Evolutionary conservation across 306 rosid genomes (phyloP).

Genomic region (Dryas drummondii): DNA sequence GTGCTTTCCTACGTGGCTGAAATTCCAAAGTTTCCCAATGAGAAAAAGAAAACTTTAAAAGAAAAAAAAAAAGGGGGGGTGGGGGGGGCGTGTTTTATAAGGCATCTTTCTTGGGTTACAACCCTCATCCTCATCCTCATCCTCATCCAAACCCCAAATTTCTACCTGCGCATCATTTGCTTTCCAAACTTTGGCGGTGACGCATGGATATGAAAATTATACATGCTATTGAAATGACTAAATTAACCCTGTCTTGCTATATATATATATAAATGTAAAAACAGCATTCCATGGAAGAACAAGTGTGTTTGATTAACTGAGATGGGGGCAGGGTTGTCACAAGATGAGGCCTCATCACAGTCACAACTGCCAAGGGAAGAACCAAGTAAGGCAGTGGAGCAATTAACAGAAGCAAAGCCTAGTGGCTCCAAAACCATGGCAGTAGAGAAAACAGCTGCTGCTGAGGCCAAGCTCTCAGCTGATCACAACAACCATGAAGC

Average conservation of each 20-base stretch:
- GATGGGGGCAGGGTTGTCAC: slow-evolving; percentile 36
- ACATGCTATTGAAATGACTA: background rate
- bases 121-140: background rate
- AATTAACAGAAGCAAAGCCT: background rate
- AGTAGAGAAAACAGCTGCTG: background rate
- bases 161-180: background rate
- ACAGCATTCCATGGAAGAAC: background rate
- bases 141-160: background rate
- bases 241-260: background rate
- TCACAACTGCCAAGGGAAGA: background rate
- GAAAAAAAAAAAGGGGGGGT: background rate
- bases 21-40: background rate
- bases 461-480: background rate
- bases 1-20: background rate
- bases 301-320: background rate
- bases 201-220: background rate
- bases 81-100: background rate
- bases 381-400: background rate
- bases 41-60: background rate
- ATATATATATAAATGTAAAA: background rate
- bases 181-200: background rate
- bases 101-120: slow-evolving; percentile 10
- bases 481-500: background rate
- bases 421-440: background rate
- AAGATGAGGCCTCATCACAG: slow-evolving; percentile 22